Percentiles rank a stretch among this genome's conserved stretches.
These are phyloP conservation scores for Pontederia paniculata DNA, from an alignment of 176 grass and related monocot species.

Conservation along the genomic window DNA sequence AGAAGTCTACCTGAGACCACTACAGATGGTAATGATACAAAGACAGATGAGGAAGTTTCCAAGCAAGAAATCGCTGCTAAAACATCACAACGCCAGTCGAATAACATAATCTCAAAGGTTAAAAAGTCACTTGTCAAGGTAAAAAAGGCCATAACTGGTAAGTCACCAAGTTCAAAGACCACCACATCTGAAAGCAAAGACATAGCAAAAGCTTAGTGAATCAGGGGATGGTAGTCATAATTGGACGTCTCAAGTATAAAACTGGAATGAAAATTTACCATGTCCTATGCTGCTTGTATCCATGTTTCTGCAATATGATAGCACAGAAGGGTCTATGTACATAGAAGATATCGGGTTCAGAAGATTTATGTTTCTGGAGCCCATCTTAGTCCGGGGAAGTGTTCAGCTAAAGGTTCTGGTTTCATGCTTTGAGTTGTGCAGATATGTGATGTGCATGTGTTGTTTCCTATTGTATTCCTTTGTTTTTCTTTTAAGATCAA, in stretches of 20 bases:
- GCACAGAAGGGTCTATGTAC: too few species aligned
- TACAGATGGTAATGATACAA: neutral
- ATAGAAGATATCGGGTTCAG: too few species aligned
- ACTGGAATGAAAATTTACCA: neutral
- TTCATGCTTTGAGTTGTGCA: too few species aligned
- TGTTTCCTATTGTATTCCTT: too few species aligned
- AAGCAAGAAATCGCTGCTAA: neutral
- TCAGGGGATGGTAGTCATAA: neutral
- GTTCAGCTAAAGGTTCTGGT: too few species aligned
- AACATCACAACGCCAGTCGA: neutral
- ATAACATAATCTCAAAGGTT: conserved; percentile 12
- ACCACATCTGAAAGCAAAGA: conserved; percentile 2
- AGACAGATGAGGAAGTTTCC: neutral
- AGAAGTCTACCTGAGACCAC: neutral
- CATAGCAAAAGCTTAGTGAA: neutral
- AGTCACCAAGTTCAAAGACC: conserved; percentile 9
- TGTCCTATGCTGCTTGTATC: too few species aligned
- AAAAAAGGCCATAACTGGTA: conserved; percentile 9
- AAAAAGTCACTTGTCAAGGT: conserved; percentile 12
- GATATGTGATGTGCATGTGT: too few species aligned
- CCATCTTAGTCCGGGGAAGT: too few species aligned
- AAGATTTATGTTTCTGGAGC: too few species aligned
- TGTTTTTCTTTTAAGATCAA: too few species aligned
- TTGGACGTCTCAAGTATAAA: neutral
- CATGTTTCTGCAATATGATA: too few species aligned